phyloP scores from a whole-genome alignment of 805 yeast genomes.

The Yarrowia deformans region DNA sequence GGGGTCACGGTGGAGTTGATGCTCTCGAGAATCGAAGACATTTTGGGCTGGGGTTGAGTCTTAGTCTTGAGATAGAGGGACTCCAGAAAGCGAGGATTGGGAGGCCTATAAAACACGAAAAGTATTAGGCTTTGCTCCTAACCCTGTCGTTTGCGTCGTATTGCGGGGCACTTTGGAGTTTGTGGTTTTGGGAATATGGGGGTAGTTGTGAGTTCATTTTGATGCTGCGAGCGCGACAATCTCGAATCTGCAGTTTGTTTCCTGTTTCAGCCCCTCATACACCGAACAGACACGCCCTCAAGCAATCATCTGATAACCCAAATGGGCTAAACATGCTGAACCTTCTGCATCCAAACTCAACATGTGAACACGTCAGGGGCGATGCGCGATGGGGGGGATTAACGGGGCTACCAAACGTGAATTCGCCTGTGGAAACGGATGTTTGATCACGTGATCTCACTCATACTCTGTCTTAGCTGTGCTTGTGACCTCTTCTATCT shows the following conservation, averaged over 20 bases:
- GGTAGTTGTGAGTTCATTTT: no score
- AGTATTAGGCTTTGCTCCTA: slow-evolving; percentile 10
- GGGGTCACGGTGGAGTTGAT: slow-evolving; percentile 39
- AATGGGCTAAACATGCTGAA: not conserved
- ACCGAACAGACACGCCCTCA: not conserved
- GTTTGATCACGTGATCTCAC: no score
- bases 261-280: not conserved
- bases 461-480: not conserved
- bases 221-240: not conserved
- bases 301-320: slow-evolving; percentile 39
- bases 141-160: slow-evolving; percentile 36
- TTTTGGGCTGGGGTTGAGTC: not conserved
- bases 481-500: not conserved
- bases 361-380: slow-evolving; percentile 39
- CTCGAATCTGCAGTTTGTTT: not conserved
- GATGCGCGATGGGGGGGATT: not conserved
- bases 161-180: not conserved
- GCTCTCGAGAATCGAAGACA: slow-evolving; percentile 28
- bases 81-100: not conserved
- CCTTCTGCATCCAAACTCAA: slow-evolving; percentile 12
- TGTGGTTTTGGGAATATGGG: no score
- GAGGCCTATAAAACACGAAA: slow-evolving; percentile 15
- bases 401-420: not conserved
- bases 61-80: not conserved
- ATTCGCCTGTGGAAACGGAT: no score